Evolutionary conservation across 768 basidiomycete genomes (phyloP), one percentile per base, ranked within the genome.

Genomic region (Lentinula edodes): DNA sequence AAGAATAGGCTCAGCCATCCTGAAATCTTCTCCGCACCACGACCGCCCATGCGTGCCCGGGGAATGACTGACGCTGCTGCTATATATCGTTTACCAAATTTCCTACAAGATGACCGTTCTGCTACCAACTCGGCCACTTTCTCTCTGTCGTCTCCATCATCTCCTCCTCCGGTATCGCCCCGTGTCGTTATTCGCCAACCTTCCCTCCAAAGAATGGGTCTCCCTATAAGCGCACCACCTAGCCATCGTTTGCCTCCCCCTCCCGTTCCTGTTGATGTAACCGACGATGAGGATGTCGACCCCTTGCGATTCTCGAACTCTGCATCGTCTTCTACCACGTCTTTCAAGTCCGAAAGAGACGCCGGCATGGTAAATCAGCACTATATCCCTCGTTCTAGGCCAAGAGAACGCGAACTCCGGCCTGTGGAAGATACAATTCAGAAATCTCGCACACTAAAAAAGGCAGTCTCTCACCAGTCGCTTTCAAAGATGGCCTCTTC

Each of bases 391-490:
- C 69, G 67, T 55, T 55, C 67, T 67, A 58, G 69, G 69, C 45
- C 66, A 69, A 61, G 74, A 70, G 66, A 69, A 67, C 48, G 56
- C 69, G 70, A 38, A 63, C 66, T 51, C 51, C 64, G 56, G 15
- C 63, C 65, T 55, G 16, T 32, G 5, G 42, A 50, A 35, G 45
- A 34, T 32, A 52, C 59, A 16, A 35, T 55, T 66, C 67, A 18
- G 63, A 66, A 73, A 13, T 66, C 74, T 23, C 75, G 72, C 36
- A 75, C 74, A 13, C 69, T 83, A 60, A 86, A 80, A 70, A 86
- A 85, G 66, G 79, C 80, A 4, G 60, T 80, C 18, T 88, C 87
- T 12, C 83, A 87, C 61, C 80, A 83, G 65, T 84, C 81, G 55
- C 73, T 88, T 42, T 70, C 70, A 41, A 78, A 75, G 66, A 70